Evolutionary conservation across 2,329 filamentous ascomycete genomes (phyloP), one percentile per base, ranked within the genome.

Genomic region (Epichloe typhina): DNA sequence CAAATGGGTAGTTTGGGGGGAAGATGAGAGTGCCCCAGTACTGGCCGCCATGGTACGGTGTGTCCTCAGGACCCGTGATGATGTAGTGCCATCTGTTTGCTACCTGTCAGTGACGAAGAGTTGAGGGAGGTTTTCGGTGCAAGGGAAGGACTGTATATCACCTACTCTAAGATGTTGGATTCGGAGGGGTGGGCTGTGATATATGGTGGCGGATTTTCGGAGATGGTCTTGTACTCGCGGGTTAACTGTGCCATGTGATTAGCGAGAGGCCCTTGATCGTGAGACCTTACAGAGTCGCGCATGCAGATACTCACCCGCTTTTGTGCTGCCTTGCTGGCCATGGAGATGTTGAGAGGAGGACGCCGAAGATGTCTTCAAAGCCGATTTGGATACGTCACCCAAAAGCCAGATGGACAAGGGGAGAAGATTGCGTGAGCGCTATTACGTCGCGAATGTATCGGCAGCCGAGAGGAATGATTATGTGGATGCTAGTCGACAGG

Each of bases 1-100:
- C 91, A 69, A 96, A 98, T 26, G 93, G 93, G 66, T 98, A 98
- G 73, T 96, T 90, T 8, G 90, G 80, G 93, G 93, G 93, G 68
- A 98, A 98, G 57, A 94, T 83, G 47, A 98, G 76, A 2, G 91
- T 96, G 46, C 93, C 93, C 93, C 93, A 98, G 73, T 97, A 98
- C 68, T 98, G 93, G 44, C 93, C 93, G 63, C 84, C 83, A 61
- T 94, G 82, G 66, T 98, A 98, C 2, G 93, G 91, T 0, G 93
- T 98, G 53, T 90, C 81, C 54, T 94, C 89, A 36, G 93, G 91
- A 2, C 93, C 93, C 38, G 90, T 96, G 58, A 97, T 86, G 63
- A 96, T 87, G 71, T 94, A 95, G 71, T 95, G 88, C 88, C 88
- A 95, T 71, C 84, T 86, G 61, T 36, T 47, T 43, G 48, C 47